A percentile compares a stretch with the other conserved stretches of the same genome.
Conservation (phyloP, 2,329 filamentous ascomycete species). For the Colletotrichum salicis region DNA sequence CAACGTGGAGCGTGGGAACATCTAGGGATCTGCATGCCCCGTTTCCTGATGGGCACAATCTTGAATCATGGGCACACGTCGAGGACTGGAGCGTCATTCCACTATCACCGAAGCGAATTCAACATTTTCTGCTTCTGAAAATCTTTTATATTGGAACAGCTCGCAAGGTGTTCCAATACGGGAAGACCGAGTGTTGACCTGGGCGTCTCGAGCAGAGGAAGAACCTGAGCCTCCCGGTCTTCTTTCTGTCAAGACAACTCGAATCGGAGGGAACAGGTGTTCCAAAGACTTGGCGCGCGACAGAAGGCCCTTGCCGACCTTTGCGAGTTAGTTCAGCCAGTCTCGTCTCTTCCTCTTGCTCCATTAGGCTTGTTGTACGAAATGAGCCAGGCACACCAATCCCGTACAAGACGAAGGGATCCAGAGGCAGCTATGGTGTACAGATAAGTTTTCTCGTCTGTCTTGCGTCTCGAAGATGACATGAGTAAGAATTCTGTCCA, state of each 20-base stretch:
- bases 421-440: not conserved
- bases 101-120: not conserved
- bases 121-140: not conserved
- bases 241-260: not conserved
- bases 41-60: not conserved
- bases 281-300: not conserved
- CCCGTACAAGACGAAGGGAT: not conserved
- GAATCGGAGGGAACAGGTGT: not conserved
- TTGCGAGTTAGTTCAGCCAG: not conserved
- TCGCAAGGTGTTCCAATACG: conserved; percentile 1
- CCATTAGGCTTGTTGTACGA: conserved; percentile 8
- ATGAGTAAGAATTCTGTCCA: not conserved
- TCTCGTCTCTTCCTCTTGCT: not conserved
- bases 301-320: conserved; percentile 2
- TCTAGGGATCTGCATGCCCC: conserved; percentile 5
- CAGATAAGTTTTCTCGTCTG: not conserved
- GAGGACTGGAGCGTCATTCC: not conserved
- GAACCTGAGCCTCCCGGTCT: not conserved
- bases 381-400: conserved; percentile 28
- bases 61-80: not conserved
- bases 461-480: not conserved
- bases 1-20: not conserved
- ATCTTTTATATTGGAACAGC: not conserved
- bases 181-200: not conserved
- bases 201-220: not conserved